Conservation (phyloP, 2,329 filamentous ascomycete species). For the Fonsecaea pugnacius region DNA sequence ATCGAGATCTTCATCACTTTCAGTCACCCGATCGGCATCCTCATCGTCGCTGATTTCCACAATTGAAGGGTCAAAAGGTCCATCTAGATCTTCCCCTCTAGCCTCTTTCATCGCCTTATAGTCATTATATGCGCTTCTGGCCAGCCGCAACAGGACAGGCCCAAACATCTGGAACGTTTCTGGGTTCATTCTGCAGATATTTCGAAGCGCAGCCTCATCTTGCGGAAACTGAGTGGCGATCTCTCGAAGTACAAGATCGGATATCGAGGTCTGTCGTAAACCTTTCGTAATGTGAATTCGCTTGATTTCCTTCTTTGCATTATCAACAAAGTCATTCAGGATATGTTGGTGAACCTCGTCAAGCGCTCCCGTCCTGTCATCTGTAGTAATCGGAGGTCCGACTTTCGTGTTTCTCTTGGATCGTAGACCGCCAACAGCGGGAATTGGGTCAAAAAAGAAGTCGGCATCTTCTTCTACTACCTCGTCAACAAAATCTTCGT, state of each 20-base stretch:
- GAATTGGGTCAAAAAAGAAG: not conserved
- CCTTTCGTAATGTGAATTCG: constrained; percentile 50
- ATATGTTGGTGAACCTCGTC: constrained; percentile 50
- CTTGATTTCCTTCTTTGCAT: constrained; percentile 49
- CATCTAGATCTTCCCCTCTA: constrained; percentile 49
- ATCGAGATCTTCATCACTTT: constrained; percentile 35
- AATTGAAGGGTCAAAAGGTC: constrained; percentile 56
- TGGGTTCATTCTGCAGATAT: constrained; percentile 49
- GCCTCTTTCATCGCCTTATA: constrained; percentile 49
- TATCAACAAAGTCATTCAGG: constrained; percentile 53
- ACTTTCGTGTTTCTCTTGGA: constrained; percentile 35
- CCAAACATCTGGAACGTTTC: constrained; percentile 53
- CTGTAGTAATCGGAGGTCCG: constrained; percentile 54
- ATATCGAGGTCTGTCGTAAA: constrained; percentile 53
- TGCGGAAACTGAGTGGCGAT: constrained; percentile 55
- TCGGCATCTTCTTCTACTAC: constrained; percentile 42
- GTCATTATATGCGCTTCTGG: constrained; percentile 46
- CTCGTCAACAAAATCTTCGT: constrained; percentile 39
- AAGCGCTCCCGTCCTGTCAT: constrained; percentile 46
- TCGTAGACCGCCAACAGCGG: not conserved
- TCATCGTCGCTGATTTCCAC: constrained; percentile 54
- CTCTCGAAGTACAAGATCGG: constrained; percentile 52
- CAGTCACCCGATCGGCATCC: constrained; percentile 22
- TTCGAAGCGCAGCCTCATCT: constrained; percentile 47
- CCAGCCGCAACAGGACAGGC: constrained; percentile 48